Evolutionary conservation across 2,329 filamentous ascomycete species (phyloP).

Genomic region (Graphilbum ipis-grandicollis): DNA sequence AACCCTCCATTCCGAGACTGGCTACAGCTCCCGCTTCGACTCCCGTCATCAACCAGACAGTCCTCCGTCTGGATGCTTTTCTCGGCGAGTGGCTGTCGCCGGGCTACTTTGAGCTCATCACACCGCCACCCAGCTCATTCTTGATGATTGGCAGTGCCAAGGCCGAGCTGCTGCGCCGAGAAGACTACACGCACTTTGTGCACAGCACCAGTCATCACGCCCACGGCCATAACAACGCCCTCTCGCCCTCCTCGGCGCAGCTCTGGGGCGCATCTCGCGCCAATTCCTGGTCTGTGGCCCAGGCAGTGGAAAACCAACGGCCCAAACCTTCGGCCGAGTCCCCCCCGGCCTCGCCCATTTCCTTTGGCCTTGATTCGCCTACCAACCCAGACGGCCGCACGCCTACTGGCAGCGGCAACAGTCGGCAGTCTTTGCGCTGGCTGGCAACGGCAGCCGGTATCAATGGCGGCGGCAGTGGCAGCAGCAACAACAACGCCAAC

Average conservation of each 20-base stretch:
- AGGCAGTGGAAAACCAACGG: neutral
- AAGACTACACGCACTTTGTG: constrained; percentile 42
- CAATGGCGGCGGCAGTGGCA: neutral
- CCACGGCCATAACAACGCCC: constrained; percentile 2
- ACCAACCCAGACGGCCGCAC: too few relatives aligned
- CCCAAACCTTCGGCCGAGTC: too few relatives aligned
- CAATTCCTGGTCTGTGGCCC: constrained; percentile 4
- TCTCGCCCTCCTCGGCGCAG: constrained; percentile 12
- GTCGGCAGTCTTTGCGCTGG: neutral
- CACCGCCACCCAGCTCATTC: constrained; percentile 67
- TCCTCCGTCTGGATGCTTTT: constrained; percentile 76
- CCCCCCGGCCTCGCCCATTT: too few relatives aligned
- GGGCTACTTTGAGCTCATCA: constrained; percentile 85
- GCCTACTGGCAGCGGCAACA: constrained; percentile 9
- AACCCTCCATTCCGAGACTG: neutral
- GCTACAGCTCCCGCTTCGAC: neutral
- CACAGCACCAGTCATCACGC: constrained; percentile 16
- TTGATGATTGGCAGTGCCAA: constrained; percentile 85
- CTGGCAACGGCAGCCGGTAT: neutral
- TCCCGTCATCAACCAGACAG: constrained; percentile 29
- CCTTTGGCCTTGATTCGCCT: too few relatives aligned
- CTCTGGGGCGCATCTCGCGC: constrained; percentile 18
- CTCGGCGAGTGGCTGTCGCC: constrained; percentile 91
- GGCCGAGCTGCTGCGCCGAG: constrained; percentile 62
- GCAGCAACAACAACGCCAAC: neutral